Conservation (phyloP, 2,329 filamentous ascomycete species). For the Xenosphaeropsis pyriputrescens region DNA sequence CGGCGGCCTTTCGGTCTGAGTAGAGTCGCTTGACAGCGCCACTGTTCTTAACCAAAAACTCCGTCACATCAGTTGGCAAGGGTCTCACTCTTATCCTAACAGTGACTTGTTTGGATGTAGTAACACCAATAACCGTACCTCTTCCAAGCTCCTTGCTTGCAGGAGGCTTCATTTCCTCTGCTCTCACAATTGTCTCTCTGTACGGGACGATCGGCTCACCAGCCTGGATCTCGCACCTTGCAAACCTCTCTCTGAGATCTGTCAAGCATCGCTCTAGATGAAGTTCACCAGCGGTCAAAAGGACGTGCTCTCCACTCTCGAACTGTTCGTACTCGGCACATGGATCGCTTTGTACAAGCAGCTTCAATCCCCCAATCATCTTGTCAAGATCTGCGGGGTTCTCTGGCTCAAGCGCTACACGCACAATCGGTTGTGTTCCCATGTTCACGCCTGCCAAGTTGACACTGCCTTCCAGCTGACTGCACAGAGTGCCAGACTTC, state of each 20-base stretch:
- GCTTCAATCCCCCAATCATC: conserved; percentile 76
- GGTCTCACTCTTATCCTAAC: conserved; percentile 66
- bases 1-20: conserved; percentile 45
- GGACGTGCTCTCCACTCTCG: conserved; percentile 83
- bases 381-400: conserved; percentile 86
- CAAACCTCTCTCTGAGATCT: conserved; percentile 84
- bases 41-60: conserved; percentile 71
- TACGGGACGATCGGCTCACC: conserved; percentile 93
- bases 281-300: conserved; percentile 84
- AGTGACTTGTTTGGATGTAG: conserved; percentile 74
- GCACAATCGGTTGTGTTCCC: conserved; percentile 78
- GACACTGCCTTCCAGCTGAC: conserved; percentile 68
- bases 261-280: conserved; percentile 90
- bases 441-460: conserved; percentile 81
- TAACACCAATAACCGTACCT: conserved; percentile 61
- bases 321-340: conserved; percentile 94
- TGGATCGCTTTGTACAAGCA: conserved; percentile 88
- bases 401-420: conserved; percentile 85
- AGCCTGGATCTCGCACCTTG: conserved; percentile 85
- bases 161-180: conserved; percentile 82
- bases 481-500: conserved; percentile 90
- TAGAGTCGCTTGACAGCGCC: conserved; percentile 69
- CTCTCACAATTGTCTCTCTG: conserved; percentile 76
- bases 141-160: conserved; percentile 76
- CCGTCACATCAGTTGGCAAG: conserved; percentile 62